Percentiles rank a stretch among this genome's conserved stretches.
These are phyloP conservation scores for Monascus ruber DNA, from an alignment of 2,329 filamentous ascomycete species.

Conservation along the genomic window DNA sequence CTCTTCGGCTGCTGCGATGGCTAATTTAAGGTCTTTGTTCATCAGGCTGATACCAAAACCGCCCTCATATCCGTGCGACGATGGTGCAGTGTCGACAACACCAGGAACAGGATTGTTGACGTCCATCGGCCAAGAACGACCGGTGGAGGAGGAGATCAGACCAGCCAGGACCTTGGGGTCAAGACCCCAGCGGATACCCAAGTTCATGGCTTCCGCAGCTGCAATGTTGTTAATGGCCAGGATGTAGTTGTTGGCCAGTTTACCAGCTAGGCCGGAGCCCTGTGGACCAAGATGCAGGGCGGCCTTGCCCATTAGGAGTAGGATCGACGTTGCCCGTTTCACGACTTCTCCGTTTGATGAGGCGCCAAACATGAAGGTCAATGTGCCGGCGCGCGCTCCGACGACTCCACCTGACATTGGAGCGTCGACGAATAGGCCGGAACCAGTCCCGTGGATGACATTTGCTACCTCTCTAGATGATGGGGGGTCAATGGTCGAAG, in stretches of 20 bases:
- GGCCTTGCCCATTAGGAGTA: constrained; percentile 74
- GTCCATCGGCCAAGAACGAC: constrained; percentile 92
- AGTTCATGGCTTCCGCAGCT: constrained; percentile 55
- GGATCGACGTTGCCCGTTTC: constrained; percentile 52
- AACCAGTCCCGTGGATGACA: constrained; percentile 52
- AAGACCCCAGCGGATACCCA: constrained; percentile 52
- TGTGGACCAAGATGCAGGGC: constrained; percentile 78
- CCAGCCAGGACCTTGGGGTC: constrained; percentile 59
- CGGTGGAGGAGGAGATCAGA: constrained; percentile 87
- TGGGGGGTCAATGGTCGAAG: constrained; percentile 87
- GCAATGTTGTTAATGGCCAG: constrained; percentile 84
- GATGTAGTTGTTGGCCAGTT: constrained; percentile 95
- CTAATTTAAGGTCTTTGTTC: constrained; percentile 67
- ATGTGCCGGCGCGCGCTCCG: constrained; percentile 70
- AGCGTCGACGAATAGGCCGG: constrained; percentile 78
- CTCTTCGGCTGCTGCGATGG: constrained; percentile 59
- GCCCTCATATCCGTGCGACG: constrained; percentile 62
- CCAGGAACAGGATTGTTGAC: constrained; percentile 90
- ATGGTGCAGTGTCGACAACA: constrained; percentile 65
- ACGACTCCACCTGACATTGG: constrained; percentile 96
- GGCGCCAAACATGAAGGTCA: constrained; percentile 93
- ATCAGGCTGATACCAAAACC: constrained; percentile 69
- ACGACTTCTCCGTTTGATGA: constrained; percentile 43
- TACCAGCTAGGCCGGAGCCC: constrained; percentile 76
- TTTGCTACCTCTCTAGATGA: constrained; percentile 70